These are phyloP conservation scores for Mycosphaerella sp. DNA, from an alignment of 2,329 filamentous ascomycete genomes.

Conservation along the genomic window DNA sequence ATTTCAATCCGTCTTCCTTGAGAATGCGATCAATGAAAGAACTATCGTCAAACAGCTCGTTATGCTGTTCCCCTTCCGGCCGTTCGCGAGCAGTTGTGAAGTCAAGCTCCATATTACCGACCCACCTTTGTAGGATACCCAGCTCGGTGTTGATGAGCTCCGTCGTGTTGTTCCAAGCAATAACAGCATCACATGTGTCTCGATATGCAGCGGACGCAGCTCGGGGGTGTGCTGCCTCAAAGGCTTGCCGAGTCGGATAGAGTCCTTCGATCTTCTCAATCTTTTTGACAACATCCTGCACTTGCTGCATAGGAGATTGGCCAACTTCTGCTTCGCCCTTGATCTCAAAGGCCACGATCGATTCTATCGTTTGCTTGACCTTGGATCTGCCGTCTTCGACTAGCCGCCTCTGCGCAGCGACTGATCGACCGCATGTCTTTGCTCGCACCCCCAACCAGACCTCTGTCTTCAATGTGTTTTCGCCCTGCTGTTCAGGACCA, in stretches of 20 bases:
- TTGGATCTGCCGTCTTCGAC: constrained; percentile 75
- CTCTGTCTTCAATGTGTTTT: constrained; percentile 60
- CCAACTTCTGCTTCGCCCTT: constrained; percentile 89
- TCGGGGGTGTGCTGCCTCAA: constrained; percentile 67
- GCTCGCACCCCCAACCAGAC: constrained; percentile 86
- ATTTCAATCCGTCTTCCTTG: constrained; percentile 92
- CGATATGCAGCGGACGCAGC: constrained; percentile 70
- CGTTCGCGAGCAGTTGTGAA: constrained; percentile 70
- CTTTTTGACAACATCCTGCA: constrained; percentile 80
- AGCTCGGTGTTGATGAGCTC: constrained; percentile 94
- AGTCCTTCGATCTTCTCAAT: constrained; percentile 83
- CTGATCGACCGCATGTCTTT: constrained; percentile 72
- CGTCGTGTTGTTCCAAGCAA: constrained; percentile 96
- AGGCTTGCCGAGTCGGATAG: constrained; percentile 71
- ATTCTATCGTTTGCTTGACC: constrained; percentile 70
- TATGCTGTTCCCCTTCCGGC: constrained; percentile 53
- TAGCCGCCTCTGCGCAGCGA: constrained; percentile 78
- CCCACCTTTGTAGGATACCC: constrained; percentile 87
- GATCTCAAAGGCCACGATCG: constrained; percentile 88
- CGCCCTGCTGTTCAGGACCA: constrained; percentile 65
- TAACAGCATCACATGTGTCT: constrained; percentile 79
- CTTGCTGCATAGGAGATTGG: constrained; percentile 79
- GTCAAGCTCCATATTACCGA: constrained; percentile 90
- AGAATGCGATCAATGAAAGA: constrained; percentile 91
- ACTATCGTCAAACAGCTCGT: constrained; percentile 77